Evolutionary conservation across 805 yeast genomes (phyloP), one percentile per base, ranked within the genome.

Genomic region (Tetrapisispora pingtungensis): DNA sequence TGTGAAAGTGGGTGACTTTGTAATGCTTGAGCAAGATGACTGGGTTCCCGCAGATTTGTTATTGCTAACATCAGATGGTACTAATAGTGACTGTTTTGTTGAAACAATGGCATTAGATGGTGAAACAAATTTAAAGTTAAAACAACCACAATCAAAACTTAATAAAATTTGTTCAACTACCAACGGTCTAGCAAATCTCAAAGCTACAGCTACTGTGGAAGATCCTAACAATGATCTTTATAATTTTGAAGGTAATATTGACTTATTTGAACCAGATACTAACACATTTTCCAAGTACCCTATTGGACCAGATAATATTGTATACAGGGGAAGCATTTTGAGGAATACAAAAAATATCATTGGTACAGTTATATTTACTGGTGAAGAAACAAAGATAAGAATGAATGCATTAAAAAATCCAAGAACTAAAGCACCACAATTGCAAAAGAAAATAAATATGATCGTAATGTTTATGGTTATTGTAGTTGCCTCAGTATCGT

Each of bases 51-150:
- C 97, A 0, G 99, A 93, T 66, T 57, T 93, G 2, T 59, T 93
- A 2, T 54, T 93, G 2, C 58, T 93, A 35, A 74, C 89, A 1
- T 77, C 87, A 3, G 74, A 74, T 41, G 80, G 79, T 4, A 62
- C 64, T 33, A 77, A 78, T 33, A 74, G 73, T 49, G 88, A 82
- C 33, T 75, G 80, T 46, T 85, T 77, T 51, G 79, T 89, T 17
- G 99, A 93, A 62, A 93, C 99, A 1, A 88, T 90, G 90, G 98
- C 96, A 1, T 70, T 93, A 40, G 98, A 93, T 64, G 99, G 99
- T 41, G 98, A 93, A 63, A 93, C 97, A 0, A 90, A 88, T 58
- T 69, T 93, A 48, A 93, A 93, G 61, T 72, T 84, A 7, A 80
- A 77, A 53, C 66, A 68, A 17, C 84, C 96, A 0, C 83, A 81